These are phyloP conservation scores for Pichia sp. DNA, from an alignment of 1,139 yeast genomes.

Conservation along the genomic window DNA sequence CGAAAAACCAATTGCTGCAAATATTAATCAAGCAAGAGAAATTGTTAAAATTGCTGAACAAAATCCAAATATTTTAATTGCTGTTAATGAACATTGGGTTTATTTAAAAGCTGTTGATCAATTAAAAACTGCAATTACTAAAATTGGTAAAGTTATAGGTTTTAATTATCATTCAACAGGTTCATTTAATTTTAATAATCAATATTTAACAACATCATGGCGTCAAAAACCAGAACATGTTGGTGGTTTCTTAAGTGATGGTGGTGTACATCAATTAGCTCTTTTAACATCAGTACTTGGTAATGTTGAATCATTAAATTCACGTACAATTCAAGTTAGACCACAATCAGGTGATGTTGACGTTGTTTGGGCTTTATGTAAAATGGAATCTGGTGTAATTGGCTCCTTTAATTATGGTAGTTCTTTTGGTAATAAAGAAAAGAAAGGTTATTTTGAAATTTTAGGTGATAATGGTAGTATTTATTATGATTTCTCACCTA, in stretches of 20 bases:
- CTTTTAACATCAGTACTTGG: slow-evolving; percentile 80
- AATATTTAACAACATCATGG: slow-evolving; percentile 74
- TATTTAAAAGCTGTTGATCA: slow-evolving; percentile 52
- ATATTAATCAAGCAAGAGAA: slow-evolving; percentile 68
- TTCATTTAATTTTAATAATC: slow-evolving; percentile 57
- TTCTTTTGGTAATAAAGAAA: slow-evolving; percentile 77
- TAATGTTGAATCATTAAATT: slow-evolving; percentile 59
- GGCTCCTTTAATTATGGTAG: slow-evolving; percentile 91
- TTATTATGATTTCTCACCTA: slow-evolving; percentile 55
- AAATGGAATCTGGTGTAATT: slow-evolving; percentile 51
- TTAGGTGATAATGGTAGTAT: slow-evolving; percentile 76
- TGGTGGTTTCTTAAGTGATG: slow-evolving; percentile 88
- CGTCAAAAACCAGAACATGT: slow-evolving; percentile 83
- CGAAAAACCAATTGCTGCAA: slow-evolving; percentile 92
- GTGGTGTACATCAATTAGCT: slow-evolving; percentile 94
- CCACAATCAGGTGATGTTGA: slow-evolving; percentile 77
- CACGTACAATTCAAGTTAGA: slow-evolving; percentile 68
- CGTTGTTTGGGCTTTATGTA: slow-evolving; percentile 62
- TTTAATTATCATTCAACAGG: slow-evolving; percentile 82
- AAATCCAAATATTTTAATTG: slow-evolving; percentile 47
- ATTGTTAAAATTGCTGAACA: slow-evolving; percentile 62
- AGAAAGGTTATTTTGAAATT: slow-evolving; percentile 58
- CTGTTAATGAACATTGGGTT: slow-evolving; percentile 81
- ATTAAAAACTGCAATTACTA: slow-evolving; percentile 50
- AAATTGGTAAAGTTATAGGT: slow-evolving; percentile 70